Conservation (phyloP, 495 filamentous ascomycete genomes). For the Penicillium ochrochloron region DNA sequence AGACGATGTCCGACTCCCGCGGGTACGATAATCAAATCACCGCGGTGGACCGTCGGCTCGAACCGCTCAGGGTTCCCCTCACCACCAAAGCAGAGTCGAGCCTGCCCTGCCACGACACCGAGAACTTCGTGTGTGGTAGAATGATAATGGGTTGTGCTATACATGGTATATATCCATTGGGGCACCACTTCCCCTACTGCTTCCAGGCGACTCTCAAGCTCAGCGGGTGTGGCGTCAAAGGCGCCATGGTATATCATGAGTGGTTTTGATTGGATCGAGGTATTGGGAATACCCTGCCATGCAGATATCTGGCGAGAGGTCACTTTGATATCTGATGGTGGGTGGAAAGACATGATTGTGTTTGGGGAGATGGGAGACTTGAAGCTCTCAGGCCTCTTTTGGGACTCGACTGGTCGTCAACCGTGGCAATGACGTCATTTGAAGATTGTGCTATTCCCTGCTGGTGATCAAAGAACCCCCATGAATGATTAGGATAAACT, state of each 20-base stretch:
- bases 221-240: constrained; percentile 51
- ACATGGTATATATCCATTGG: constrained; percentile 74
- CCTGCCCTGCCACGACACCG: constrained; percentile 59
- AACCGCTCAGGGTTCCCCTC: constrained; percentile 63
- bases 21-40: constrained; percentile 69
- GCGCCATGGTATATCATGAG: constrained; percentile 64
- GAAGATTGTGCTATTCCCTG: not conserved
- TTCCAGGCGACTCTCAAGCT: constrained; percentile 58
- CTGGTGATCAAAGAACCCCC: not conserved
- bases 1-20: constrained; percentile 69
- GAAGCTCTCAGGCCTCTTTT: not conserved
- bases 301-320: constrained; percentile 62
- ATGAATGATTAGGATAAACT: not conserved
- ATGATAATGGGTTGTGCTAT: constrained; percentile 66
- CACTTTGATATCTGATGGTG: constrained; percentile 54
- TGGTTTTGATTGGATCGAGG: constrained; percentile 64
- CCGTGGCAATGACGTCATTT: constrained; percentile 19
- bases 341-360: constrained; percentile 41
- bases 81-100: constrained; percentile 68
- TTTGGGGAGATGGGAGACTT: not conserved
- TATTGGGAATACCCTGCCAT: constrained; percentile 64
- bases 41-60: constrained; percentile 56
- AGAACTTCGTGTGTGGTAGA: constrained; percentile 70
- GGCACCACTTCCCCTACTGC: constrained; percentile 58
- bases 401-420: not conserved